Conservation (phyloP, 164 flowering plant genomes). For the Pachysandra terminalis region DNA sequence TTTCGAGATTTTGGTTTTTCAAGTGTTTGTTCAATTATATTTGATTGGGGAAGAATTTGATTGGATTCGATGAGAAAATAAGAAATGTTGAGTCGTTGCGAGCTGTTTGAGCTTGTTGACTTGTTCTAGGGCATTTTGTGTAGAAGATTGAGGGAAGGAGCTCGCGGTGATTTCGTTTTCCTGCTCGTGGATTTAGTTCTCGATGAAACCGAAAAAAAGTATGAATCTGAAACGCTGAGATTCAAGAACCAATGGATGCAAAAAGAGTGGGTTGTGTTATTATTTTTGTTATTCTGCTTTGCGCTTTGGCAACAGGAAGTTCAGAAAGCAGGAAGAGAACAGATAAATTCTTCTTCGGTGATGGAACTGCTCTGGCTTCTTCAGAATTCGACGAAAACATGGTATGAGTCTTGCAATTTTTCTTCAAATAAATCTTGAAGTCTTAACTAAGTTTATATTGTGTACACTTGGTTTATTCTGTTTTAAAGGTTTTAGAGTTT, state of each 20-base stretch:
- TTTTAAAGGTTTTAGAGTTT: no score
- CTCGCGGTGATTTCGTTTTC: background rate
- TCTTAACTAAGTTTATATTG: no score
- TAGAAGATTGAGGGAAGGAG: background rate
- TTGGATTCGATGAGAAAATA: no score
- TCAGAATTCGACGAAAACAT: conserved; percentile 28
- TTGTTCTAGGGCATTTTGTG: background rate
- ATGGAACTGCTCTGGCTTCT: conserved; percentile 19
- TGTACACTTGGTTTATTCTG: no score
- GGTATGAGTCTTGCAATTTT: conserved; percentile 26
- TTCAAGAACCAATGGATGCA: conserved; percentile 31
- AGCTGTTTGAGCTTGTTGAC: no score
- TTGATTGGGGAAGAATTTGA: no score
- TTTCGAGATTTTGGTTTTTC: no score
- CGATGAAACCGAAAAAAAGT: conserved; percentile 34
- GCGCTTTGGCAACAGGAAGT: conserved; percentile 14
- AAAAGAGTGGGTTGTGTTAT: conserved; percentile 22
- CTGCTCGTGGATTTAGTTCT: conserved; percentile 11
- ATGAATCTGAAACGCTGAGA: conserved; percentile 14
- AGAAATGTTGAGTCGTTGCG: no score
- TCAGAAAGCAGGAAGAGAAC: conserved; percentile 17
- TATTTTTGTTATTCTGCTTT: conserved; percentile 30
- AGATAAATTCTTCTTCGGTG: conserved; percentile 20
- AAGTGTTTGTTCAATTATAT: no score
- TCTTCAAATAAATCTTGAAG: background rate